Conservation (phyloP, 768 basidiomycete species). For the Amanita fuliginea region DNA sequence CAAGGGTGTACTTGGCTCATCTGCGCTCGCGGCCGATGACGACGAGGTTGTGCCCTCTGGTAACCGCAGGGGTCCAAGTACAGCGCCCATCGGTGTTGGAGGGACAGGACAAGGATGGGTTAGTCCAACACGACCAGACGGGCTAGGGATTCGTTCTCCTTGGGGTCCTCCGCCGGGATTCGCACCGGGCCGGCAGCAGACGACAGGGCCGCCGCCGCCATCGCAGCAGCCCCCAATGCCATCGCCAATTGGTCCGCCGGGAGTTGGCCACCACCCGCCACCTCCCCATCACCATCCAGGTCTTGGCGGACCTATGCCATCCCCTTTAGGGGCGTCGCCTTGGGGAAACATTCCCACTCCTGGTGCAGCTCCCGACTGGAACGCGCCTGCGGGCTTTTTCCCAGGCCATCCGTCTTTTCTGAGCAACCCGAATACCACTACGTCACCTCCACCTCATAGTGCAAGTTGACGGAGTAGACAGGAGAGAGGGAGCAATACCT, state of each 20-base stretch:
- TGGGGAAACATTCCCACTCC: slow-evolving; percentile 28
- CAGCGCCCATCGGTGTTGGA: slow-evolving; percentile 18
- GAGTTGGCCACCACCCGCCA: slow-evolving; percentile 11
- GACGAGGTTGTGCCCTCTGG: slow-evolving; percentile 60
- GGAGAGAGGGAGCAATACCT: background rate
- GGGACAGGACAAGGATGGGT: slow-evolving; percentile 4
- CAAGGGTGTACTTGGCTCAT: slow-evolving; percentile 66
- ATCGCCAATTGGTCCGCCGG: slow-evolving; percentile 16
- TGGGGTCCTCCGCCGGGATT: slow-evolving; percentile 10
- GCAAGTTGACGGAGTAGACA: slow-evolving; percentile 13
- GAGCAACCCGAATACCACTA: slow-evolving; percentile 30
- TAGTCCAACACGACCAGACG: slow-evolving; percentile 7
- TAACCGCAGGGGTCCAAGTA: slow-evolving; percentile 25
- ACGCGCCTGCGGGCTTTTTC: slow-evolving; percentile 35
- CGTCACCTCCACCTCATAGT: slow-evolving; percentile 35
- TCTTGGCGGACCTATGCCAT: slow-evolving; percentile 3
- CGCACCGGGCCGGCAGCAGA: slow-evolving; percentile 10
- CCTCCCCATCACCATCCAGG: slow-evolving; percentile 4
- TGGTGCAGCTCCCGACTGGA: slow-evolving; percentile 34
- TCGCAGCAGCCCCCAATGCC: slow-evolving; percentile 16
- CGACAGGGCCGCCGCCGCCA: background rate
- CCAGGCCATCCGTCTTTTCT: slow-evolving; percentile 28
- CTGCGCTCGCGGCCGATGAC: slow-evolving; percentile 68
- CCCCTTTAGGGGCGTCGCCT: slow-evolving; percentile 16
- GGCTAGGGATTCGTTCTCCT: slow-evolving; percentile 15